phyloP scores from a whole-genome alignment of 805 yeast genomes.

The Metschnikowia cerradonensis region DNA sequence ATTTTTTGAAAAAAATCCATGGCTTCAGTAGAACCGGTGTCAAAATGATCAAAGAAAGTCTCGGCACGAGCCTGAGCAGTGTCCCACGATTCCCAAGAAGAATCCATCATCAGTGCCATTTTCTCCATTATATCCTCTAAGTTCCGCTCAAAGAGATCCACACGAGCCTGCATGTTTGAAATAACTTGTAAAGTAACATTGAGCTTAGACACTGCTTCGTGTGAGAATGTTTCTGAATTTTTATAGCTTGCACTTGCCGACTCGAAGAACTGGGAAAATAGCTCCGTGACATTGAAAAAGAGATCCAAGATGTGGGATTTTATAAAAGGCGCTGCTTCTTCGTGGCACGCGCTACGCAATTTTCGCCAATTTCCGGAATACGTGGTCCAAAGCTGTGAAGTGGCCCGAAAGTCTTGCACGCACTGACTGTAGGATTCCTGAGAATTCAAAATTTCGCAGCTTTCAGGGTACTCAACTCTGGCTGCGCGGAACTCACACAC shows the following conservation, averaged over 20 bases:
- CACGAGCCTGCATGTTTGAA: not conserved
- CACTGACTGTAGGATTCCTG: conserved; percentile 29
- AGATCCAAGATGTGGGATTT: conserved; percentile 46
- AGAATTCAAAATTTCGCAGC: conserved; percentile 18
- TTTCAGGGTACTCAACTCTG: conserved; percentile 30
- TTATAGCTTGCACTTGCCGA: conserved; percentile 5
- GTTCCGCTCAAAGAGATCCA: conserved; percentile 1
- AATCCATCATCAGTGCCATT: conserved; percentile 1
- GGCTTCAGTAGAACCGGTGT: conserved; percentile 4
- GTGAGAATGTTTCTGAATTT: not conserved
- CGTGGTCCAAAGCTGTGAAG: conserved; percentile 69
- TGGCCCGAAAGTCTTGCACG: conserved; percentile 36
- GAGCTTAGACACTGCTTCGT: not conserved
- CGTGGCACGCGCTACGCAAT: conserved; percentile 50
- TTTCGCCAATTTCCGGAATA: conserved; percentile 62
- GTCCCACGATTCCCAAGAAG: conserved; percentile 1
- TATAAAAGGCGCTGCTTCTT: conserved; percentile 48
- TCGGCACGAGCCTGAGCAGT: not conserved
- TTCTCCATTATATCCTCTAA: conserved; percentile 3
- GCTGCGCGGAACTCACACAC: conserved; percentile 54
- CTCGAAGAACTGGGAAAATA: conserved; percentile 14
- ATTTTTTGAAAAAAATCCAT: not conserved
- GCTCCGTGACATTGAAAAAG: conserved; percentile 44
- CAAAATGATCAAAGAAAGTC: not conserved
- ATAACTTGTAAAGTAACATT: not conserved